phyloP scores from a whole-genome alignment of 495 filamentous ascomycete genomes.

The Annulohypoxylon stygium region DNA sequence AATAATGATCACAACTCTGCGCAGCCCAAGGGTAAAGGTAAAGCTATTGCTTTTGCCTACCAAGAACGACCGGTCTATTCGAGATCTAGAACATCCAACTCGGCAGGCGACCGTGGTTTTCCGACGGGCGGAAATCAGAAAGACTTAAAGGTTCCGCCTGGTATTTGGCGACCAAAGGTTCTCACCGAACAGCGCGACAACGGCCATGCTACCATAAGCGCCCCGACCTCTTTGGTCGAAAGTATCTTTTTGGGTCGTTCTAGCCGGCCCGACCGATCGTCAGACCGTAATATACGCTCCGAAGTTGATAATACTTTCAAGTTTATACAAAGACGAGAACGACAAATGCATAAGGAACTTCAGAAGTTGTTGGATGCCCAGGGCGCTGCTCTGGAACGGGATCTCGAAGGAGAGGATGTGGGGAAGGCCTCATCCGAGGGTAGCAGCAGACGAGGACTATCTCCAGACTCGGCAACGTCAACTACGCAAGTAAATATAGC shows the following conservation, averaged over 20 bases:
- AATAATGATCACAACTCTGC: constrained; percentile 8
- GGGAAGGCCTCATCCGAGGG: constrained; percentile 59
- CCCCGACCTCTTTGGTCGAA: constrained; percentile 45
- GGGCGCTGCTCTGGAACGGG: constrained; percentile 75
- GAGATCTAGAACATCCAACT: constrained; percentile 23
- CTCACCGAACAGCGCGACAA: constrained; percentile 26
- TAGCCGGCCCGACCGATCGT: constrained; percentile 35
- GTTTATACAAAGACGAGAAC: constrained; percentile 65
- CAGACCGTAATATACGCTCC: constrained; percentile 26
- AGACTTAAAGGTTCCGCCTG: constrained; percentile 29
- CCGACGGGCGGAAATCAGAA: constrained; percentile 3
- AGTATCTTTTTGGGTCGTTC: constrained; percentile 47
- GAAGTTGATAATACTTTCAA: constrained; percentile 51
- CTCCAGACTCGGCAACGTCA: constrained; percentile 22
- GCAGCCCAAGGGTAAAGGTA: constrained; percentile 40
- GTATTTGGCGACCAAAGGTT: constrained; percentile 44
- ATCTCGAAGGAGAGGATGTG: constrained; percentile 55
- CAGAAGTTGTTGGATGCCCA: constrained; percentile 89
- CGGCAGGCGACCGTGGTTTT: constrained; percentile 9
- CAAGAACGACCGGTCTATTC: constrained; percentile 32
- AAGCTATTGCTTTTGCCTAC: constrained; percentile 45
- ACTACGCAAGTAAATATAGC: constrained; percentile 26
- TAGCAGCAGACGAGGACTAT: constrained; percentile 25
- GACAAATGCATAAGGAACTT: constrained; percentile 77
- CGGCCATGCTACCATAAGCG: constrained; percentile 8